phyloP scores from a whole-genome alignment of 805 yeast species.

The Zygoascus tannicola region DNA sequence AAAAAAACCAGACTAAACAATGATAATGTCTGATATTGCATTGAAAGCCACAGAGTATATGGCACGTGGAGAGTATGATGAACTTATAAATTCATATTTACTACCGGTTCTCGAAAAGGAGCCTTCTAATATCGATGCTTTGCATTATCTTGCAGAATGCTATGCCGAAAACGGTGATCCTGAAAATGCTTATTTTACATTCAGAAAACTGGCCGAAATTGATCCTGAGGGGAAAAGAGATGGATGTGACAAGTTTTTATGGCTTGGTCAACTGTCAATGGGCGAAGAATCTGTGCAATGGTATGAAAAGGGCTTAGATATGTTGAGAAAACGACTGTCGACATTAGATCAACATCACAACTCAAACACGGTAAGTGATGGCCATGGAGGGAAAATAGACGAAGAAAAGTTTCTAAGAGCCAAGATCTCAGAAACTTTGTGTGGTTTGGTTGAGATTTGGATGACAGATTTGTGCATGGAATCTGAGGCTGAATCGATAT shows the following conservation, averaged over 20 bases:
- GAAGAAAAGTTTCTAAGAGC: conserved; percentile 22
- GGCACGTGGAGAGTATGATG: conserved; percentile 42
- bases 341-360: background rate
- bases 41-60: conserved; percentile 36
- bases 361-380: conserved; percentile 19
- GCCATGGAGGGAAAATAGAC: background rate
- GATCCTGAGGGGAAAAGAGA: conserved; percentile 62
- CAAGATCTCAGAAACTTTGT: conserved; percentile 65
- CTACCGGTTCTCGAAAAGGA: conserved; percentile 21
- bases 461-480: conserved; percentile 98
- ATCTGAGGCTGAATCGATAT: conserved; percentile 70
- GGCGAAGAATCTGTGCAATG: conserved; percentile 62
- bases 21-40: conserved; percentile 7
- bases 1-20: background rate
- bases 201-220: conserved; percentile 50
- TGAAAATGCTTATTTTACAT: conserved; percentile 61
- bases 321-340: conserved; percentile 36
- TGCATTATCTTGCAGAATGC: conserved; percentile 54
- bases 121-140: conserved; percentile 11
- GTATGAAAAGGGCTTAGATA: conserved; percentile 53
- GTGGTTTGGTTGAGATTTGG: conserved; percentile 82
- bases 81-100: conserved; percentile 43
- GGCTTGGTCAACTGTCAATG: conserved; percentile 85
- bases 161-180: conserved; percentile 72
- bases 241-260: conserved; percentile 67